A percentile compares a stretch with the other conserved stretches of the same genome.
phyloP scores from a whole-genome alignment of 1,139 yeast genomes.

The Magnusiomyces tetraspermus region DNA sequence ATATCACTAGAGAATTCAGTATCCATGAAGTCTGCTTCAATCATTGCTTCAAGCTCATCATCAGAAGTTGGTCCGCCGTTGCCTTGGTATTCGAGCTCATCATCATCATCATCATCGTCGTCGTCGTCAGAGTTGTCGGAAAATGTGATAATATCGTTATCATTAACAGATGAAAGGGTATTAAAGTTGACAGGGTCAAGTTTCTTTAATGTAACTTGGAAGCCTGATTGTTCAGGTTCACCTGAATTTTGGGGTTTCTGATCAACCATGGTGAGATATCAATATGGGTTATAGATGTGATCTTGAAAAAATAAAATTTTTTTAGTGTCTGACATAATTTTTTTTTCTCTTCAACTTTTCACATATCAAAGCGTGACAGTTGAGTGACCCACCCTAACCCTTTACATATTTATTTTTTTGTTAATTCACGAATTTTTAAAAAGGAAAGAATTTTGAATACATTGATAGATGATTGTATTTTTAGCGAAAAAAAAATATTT shows the following conservation, averaged over 20 bases:
- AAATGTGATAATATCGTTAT: not conserved
- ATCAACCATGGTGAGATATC: not conserved
- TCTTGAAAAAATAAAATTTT: too few species aligned
- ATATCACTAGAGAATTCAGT: constrained; percentile 4
- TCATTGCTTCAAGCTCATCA: constrained; percentile 1
- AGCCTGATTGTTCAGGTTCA: not conserved
- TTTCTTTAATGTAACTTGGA: not conserved
- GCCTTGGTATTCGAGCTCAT: not conserved
- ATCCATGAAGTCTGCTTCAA: constrained; percentile 3
- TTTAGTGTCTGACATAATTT: too few species aligned
- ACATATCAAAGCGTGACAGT: too few species aligned
- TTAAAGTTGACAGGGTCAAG: not conserved
- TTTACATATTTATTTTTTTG: too few species aligned
- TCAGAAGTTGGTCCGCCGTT: not conserved
- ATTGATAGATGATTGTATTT: too few species aligned
- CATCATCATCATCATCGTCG: not conserved
- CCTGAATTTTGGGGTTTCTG: not conserved
- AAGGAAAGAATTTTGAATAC: too few species aligned
- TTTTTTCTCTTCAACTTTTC: too few species aligned
- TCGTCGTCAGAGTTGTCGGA: not conserved
- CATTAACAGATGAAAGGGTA: not conserved
- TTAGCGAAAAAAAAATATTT: too few species aligned
- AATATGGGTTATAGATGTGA: not conserved
- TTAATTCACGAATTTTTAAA: too few species aligned
- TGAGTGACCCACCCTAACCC: too few species aligned